Evolutionary conservation across 169 alveolate genomes (phyloP).

Genomic region (Haemoproteus tartakovskyi): DNA sequence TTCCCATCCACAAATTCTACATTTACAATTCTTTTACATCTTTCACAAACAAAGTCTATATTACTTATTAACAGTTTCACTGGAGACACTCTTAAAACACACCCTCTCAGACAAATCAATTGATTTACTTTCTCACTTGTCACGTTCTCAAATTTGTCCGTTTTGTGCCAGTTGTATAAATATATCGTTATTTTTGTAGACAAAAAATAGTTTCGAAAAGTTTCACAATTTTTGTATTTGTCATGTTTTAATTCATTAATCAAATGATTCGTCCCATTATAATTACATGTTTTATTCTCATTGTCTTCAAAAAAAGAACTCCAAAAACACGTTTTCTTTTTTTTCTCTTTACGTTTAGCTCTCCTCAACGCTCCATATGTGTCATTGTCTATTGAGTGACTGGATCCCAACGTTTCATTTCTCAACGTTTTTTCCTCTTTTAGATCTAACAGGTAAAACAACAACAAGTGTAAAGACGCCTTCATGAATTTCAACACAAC

Average conservation of each 20-base stretch:
- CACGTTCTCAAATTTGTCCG: conserved; percentile 34
- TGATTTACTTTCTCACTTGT: conserved; percentile 59
- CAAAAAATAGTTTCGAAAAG: conserved; percentile 12
- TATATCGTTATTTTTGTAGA: conserved; percentile 29
- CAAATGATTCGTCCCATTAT: neutral
- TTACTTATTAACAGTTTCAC: conserved; percentile 28
- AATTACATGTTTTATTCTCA: neutral
- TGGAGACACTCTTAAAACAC: conserved; percentile 59
- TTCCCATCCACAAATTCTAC: conserved; percentile 46
- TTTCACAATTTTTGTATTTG: conserved; percentile 23
- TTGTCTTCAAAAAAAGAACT: neutral
- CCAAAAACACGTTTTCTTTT: neutral
- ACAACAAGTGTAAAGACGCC: conserved; percentile 19
- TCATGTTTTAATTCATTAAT: conserved; percentile 17
- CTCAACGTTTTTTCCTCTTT: too few species aligned
- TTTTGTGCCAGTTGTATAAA: conserved; percentile 51
- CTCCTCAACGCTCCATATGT: neutral
- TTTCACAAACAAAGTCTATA: conserved; percentile 40
- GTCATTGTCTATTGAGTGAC: neutral
- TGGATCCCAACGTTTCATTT: neutral
- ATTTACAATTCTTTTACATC: conserved; percentile 22
- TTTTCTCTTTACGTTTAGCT: neutral
- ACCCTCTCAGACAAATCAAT: conserved; percentile 43
- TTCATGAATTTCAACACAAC: conserved; percentile 60
- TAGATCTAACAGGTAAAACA: conserved; percentile 6